Conservation (phyloP, 2,329 filamentous ascomycete species). For the Fusarium sp. region DNA sequence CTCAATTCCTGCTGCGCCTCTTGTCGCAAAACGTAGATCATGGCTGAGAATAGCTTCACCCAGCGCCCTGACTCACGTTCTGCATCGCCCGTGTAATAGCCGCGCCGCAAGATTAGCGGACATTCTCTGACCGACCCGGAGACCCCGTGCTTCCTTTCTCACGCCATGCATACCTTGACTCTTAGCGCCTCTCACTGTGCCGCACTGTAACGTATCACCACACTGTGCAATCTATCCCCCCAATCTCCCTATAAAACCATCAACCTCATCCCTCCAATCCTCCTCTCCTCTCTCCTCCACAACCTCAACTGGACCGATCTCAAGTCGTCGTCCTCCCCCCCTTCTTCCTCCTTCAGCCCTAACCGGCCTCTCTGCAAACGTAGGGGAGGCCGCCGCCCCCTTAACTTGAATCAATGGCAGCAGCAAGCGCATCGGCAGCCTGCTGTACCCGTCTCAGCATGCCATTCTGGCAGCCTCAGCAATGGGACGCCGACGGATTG, state of each 20-base stretch:
- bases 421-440: slow-evolving; percentile 21
- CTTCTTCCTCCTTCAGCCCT: slow-evolving; percentile 15
- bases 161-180: not conserved
- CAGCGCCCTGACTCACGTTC: not conserved
- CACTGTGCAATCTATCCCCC: slow-evolving; percentile 25
- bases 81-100: not conserved
- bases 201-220: slow-evolving; percentile 18
- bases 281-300: slow-evolving; percentile 9
- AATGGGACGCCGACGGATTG: slow-evolving; percentile 24
- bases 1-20: not conserved
- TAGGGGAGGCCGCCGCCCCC: slow-evolving; percentile 44
- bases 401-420: slow-evolving; percentile 46
- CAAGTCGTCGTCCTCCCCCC: slow-evolving; percentile 8
- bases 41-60: not conserved
- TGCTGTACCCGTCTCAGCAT: slow-evolving; percentile 34
- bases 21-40: not conserved
- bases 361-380: slow-evolving; percentile 38
- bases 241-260: slow-evolving; percentile 2
- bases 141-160: not conserved
- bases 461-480: slow-evolving; percentile 35
- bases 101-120: not conserved
- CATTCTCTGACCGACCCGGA: not conserved
- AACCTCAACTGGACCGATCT: slow-evolving; percentile 25
- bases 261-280: not conserved
- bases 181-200: not conserved